Percentiles rank a stretch among this genome's conserved stretches.
Evolutionary conservation across 176 grass and related monocot genomes (phyloP).

Genomic region (Hyparrhenia diplandra): DNA sequence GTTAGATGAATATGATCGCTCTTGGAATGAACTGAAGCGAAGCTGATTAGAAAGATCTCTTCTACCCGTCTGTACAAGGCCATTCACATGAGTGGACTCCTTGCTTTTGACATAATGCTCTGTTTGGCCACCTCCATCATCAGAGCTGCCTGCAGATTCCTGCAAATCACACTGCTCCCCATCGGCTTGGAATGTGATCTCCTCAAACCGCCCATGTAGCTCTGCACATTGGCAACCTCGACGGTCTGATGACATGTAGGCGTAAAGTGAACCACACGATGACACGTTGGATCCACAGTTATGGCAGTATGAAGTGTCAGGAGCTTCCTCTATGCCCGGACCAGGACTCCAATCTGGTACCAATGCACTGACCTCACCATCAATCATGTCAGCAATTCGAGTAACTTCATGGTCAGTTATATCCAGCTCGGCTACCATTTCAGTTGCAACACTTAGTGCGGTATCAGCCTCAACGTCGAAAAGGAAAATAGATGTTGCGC

Average conservation of each 20-base stretch:
- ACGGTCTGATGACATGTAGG: conserved; percentile 53
- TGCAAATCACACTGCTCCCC: conserved; percentile 27
- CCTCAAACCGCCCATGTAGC: conserved; percentile 67
- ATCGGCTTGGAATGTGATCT: conserved; percentile 67
- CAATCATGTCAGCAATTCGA: conserved; percentile 91
- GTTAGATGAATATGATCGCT: conserved; percentile 31
- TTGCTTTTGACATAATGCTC: conserved; percentile 33
- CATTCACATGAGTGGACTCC: conserved; percentile 38
- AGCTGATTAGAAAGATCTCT: conserved; percentile 30
- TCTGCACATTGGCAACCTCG: conserved; percentile 45
- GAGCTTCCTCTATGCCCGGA: conserved; percentile 71
- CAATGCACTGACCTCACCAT: conserved; percentile 69
- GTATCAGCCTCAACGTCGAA: conserved; percentile 76
- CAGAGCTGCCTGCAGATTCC: conserved; percentile 24
- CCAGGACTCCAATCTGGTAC: conserved; percentile 83
- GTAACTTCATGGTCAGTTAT: conserved; percentile 94
- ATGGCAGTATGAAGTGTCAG: conserved; percentile 40
- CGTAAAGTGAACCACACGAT: conserved; percentile 62
- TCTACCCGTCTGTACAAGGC: conserved; percentile 24
- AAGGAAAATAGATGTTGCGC: conserved; percentile 89
- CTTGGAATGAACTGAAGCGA: conserved; percentile 46
- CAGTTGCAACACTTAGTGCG: conserved; percentile 73
- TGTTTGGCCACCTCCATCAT: conserved; percentile 30
- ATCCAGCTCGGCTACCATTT: conserved; percentile 89
- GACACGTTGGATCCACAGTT: conserved; percentile 69